phyloP scores from a whole-genome alignment of 176 grass and related monocot genomes.

The Sorghum bicolor region Sorghum_bicolor_NCBIv3 NC_012875.2:40529001-40529500 shows the following conservation, averaged over 20 bases:
- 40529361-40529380: neutral
- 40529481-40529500: too few relatives aligned
- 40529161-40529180: neutral
- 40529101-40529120: neutral
- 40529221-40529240: neutral
- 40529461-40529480: too few relatives aligned
- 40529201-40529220: neutral
- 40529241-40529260: neutral
- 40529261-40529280: neutral
- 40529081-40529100: neutral
- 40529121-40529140: neutral
- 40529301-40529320: neutral
- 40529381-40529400: neutral
- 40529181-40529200: neutral
- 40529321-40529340: neutral
- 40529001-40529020: too few relatives aligned
- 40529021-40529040: too few relatives aligned
- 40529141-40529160: neutral
- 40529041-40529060: too few relatives aligned
- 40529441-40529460: neutral
- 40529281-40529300: neutral
- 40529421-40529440: too few relatives aligned
- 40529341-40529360: neutral
- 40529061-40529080: too few relatives aligned
- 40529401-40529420: too few relatives aligned